Base-by-base conservation (phyloP, 148 eudicot species). In the Diospyros lotus region DNA sequence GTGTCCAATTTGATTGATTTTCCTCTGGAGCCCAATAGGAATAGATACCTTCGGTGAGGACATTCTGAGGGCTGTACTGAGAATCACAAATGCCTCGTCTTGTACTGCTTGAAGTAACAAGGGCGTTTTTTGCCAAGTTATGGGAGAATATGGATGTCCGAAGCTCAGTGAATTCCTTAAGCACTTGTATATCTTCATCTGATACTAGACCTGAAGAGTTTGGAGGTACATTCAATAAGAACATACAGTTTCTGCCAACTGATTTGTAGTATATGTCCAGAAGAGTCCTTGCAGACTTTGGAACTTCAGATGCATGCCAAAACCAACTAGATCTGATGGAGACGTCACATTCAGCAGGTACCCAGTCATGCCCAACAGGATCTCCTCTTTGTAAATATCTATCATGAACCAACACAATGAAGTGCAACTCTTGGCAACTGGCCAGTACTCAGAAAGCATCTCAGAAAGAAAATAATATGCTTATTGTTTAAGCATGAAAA, bases 291-390 rank as follows among this genome's bases (percentile, higher is more conserved):
- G 91, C 95, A 71, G 93, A 84, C 77, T 90, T 92, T 46, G 97
- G 97, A 73, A 75, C 38, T 84, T 92, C 88, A 1, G 91, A 87
- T 73, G 87, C 77, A 77, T 92, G 97, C 97, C 97, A 92, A 73
- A 92, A 92, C 97, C 97, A 92, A 65, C 97, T 95, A 12, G 93
- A 89, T 85, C 97, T 84, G 67, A 92, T 92, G 41, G 97, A 92
- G 68, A 92, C 97, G 58, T 92, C 97, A 81, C 97, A 92, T 66
- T 90, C 93, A 9, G 97, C 86, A 67, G 97, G 97, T 54, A 90
- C 89, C 97, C 97, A 92, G 79, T 92, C 95, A 39, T 83, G 91
- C 17, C 97, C 97, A 9, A 40, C 50, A 44, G 77, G 88, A 64
- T 92, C 97, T 67, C 97, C 97, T 52, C 64, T 81, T 41, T 66